Evolutionary conservation across 768 basidiomycete genomes (phyloP).

Genomic region (Phallus indusiatus): DNA sequence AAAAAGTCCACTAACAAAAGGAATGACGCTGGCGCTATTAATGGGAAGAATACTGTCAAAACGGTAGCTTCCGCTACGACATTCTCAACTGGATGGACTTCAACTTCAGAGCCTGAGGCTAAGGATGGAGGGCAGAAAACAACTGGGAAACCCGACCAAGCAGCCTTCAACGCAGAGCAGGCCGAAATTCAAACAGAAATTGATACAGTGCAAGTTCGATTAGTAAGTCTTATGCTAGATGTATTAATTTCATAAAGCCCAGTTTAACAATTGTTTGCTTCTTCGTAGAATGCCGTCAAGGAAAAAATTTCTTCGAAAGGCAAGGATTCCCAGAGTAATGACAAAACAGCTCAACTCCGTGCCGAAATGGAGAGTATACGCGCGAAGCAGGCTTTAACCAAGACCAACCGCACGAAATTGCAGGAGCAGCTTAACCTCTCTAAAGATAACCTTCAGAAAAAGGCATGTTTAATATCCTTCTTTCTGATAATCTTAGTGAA

Average conservation of each 20-base stretch:
- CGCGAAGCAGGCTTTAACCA: conserved; percentile 67
- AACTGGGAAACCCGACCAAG: conserved; percentile 75
- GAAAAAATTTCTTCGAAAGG: conserved; percentile 64
- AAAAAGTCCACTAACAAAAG: conserved; percentile 10
- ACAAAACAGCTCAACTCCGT: conserved; percentile 61
- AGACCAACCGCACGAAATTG: conserved; percentile 58
- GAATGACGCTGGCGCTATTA: conserved; percentile 3
- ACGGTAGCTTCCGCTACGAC: conserved; percentile 31
- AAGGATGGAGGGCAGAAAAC: conserved; percentile 16
- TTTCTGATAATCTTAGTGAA: conserved; percentile 7
- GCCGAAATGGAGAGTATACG: conserved; percentile 76
- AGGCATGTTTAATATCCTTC: conserved; percentile 35
- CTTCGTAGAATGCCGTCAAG: conserved; percentile 49
- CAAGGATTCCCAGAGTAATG: conserved; percentile 56
- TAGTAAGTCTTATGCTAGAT: conserved; percentile 44
- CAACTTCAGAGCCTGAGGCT: conserved; percentile 18
- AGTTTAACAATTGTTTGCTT: background rate
- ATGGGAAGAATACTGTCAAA: conserved; percentile 6
- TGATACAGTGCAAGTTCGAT: conserved; percentile 66
- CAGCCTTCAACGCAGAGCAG: conserved; percentile 76
- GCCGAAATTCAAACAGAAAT: conserved; percentile 75
- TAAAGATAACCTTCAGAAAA: conserved; percentile 73
- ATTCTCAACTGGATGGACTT: conserved; percentile 25
- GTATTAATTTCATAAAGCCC: conserved; percentile 1
- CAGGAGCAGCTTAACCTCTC: conserved; percentile 70